Evolutionary conservation across 2,329 filamentous ascomycete genomes (phyloP).

Genomic region (Penicillium sp.): DNA sequence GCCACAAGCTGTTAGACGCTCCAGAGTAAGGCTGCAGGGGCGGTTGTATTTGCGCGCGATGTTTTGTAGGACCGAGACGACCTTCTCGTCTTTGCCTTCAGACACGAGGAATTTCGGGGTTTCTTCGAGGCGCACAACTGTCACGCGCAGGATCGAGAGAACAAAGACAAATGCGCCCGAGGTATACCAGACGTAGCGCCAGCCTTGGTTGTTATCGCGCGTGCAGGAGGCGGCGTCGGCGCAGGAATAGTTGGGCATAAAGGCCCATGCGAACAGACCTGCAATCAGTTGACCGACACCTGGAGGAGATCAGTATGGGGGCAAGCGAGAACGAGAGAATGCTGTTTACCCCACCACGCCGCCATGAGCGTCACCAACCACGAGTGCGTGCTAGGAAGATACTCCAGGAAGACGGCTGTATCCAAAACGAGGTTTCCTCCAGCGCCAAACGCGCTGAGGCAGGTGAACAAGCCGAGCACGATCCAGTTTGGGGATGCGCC

Average conservation of each 20-base stretch:
- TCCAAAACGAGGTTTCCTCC: conserved; percentile 79
- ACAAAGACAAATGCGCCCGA: conserved; percentile 73
- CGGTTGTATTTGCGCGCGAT: conserved; percentile 6
- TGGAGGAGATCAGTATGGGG: background rate
- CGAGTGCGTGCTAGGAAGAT: conserved; percentile 72
- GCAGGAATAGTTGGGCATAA: conserved; percentile 70
- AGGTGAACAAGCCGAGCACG: conserved; percentile 26
- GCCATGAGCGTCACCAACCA: conserved; percentile 75
- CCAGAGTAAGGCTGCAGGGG: conserved; percentile 13
- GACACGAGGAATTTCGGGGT: conserved; percentile 83
- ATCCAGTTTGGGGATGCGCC: conserved; percentile 72
- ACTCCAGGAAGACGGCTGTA: conserved; percentile 82
- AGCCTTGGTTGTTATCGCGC: conserved; percentile 65
- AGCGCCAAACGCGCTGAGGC: conserved; percentile 49
- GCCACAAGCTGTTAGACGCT: conserved; percentile 1
- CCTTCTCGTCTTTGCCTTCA: conserved; percentile 73
- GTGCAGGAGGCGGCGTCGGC: conserved; percentile 41
- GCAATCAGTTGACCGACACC: conserved; percentile 60
- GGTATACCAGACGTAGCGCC: conserved; percentile 72
- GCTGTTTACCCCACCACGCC: conserved; percentile 69
- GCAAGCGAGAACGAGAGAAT: background rate
- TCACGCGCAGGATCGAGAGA: conserved; percentile 77
- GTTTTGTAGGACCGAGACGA: conserved; percentile 68
- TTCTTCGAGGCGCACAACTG: conserved; percentile 77
- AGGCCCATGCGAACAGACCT: conserved; percentile 69